These are phyloP conservation scores for Eremochloa ophiuroides DNA, from an alignment of 176 grass and related monocot species.

Conservation along the genomic window DNA sequence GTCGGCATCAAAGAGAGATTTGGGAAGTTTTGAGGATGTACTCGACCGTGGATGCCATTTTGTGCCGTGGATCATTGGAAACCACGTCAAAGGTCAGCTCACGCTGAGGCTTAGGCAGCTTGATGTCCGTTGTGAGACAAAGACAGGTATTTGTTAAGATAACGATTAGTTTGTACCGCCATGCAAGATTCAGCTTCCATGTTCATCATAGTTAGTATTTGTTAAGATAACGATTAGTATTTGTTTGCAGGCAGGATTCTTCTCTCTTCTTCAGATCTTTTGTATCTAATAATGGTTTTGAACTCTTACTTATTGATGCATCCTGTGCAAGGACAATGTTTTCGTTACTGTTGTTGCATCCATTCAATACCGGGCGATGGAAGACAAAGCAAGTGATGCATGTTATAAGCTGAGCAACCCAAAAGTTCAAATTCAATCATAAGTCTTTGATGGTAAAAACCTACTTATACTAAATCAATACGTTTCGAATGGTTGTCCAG, in stretches of 20 bases:
- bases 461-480: background rate
- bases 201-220: no score
- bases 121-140: conserved; percentile 46
- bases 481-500: background rate
- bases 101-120: conserved; percentile 38
- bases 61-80: conserved; percentile 49
- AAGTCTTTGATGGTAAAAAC: conserved; percentile 60
- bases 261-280: background rate
- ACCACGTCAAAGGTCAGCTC: conserved; percentile 30
- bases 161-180: background rate
- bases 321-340: conserved; percentile 51
- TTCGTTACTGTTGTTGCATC: conserved; percentile 75
- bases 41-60: conserved; percentile 57
- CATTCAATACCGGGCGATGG: conserved; percentile 55
- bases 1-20: conserved; percentile 58
- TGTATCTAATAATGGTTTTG: background rate
- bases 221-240: background rate
- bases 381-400: conserved; percentile 57
- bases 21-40: conserved; percentile 64
- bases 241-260: background rate
- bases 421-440: conserved; percentile 65
- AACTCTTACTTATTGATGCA: background rate
- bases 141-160: conserved; percentile 35
- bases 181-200: background rate
- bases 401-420: conserved; percentile 60